A percentile compares a stretch with the other conserved stretches of the same genome.
Conservation (phyloP, 495 filamentous ascomycete genomes). For the Hypoxylon cercidicola region DNA sequence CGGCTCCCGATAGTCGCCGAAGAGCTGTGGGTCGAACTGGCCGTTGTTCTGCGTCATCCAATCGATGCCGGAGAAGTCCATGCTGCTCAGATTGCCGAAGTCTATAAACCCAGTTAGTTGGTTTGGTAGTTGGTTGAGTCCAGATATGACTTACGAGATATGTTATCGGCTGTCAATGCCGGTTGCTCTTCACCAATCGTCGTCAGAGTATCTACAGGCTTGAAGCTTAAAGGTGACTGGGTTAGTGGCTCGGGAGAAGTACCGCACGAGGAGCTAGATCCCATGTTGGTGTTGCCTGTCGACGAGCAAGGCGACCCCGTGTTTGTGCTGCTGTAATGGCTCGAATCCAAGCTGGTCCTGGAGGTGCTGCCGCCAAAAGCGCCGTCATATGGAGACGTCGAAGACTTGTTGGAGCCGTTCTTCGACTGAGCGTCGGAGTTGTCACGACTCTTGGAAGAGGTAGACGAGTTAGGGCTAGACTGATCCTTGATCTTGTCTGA, state of each 20-base stretch:
- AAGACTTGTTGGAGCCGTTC: constrained; percentile 49
- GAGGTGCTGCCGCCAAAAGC: constrained; percentile 56
- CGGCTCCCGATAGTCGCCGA: constrained; percentile 92
- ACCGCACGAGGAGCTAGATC: constrained; percentile 81
- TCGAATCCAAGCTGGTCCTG: constrained; percentile 70
- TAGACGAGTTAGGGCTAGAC: constrained; percentile 42
- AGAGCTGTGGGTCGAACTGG: constrained; percentile 90
- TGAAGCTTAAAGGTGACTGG: constrained; percentile 65
- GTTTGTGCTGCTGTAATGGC: constrained; percentile 53
- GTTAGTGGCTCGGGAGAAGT: constrained; percentile 66
- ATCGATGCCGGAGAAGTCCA: constrained; percentile 66
- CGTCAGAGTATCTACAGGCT: constrained; percentile 66
- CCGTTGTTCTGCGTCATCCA: constrained; percentile 88
- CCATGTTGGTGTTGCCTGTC: constrained; percentile 62
- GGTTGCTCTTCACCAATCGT: constrained; percentile 67
- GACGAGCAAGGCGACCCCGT: constrained; percentile 73
- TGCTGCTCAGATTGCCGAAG: constrained; percentile 47
- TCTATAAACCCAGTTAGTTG: constrained; percentile 40
- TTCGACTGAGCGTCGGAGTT: constrained; percentile 46
- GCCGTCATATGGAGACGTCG: constrained; percentile 49
- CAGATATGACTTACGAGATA: constrained; percentile 45
- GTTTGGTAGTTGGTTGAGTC: neutral
- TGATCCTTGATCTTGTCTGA: constrained; percentile 46
- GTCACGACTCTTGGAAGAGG: constrained; percentile 41
- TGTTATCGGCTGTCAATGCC: constrained; percentile 40